phyloP scores from a whole-genome alignment of 495 filamentous ascomycete genomes.

The Talaromyces stipitatus region DNA sequence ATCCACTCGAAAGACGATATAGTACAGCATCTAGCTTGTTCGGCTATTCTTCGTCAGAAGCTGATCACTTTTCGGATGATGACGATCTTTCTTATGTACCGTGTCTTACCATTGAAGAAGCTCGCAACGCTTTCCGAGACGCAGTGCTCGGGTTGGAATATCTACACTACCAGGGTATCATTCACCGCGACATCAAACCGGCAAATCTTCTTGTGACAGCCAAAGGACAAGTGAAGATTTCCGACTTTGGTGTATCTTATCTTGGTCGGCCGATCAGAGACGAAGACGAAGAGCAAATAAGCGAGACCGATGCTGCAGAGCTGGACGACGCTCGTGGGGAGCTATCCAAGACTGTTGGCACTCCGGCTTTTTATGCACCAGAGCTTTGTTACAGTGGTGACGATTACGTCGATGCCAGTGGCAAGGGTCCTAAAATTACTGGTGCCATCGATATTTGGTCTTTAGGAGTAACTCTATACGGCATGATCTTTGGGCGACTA shows the following conservation, averaged over 20 bases:
- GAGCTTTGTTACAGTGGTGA: conserved; percentile 80
- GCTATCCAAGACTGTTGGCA: conserved; percentile 94
- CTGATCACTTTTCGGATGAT: conserved; percentile 43
- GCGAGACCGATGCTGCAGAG: conserved; percentile 75
- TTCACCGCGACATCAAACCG: conserved; percentile 97
- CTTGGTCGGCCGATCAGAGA: conserved; percentile 77
- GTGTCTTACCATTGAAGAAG: conserved; percentile 76
- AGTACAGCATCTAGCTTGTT: conserved; percentile 42
- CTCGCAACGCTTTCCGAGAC: conserved; percentile 84
- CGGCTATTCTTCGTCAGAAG: conserved; percentile 50
- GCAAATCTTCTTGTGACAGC: conserved; percentile 89
- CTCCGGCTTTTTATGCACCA: conserved; percentile 94
- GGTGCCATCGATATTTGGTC: conserved; percentile 94
- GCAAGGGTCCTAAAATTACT: conserved; percentile 47
- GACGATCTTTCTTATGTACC: conserved; percentile 88
- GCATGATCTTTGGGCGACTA: conserved; percentile 85
- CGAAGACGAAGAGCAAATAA: conserved; percentile 68
- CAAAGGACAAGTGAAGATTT: conserved; percentile 89
- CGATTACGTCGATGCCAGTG: conserved; percentile 39
- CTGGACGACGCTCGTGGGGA: conserved; percentile 80
- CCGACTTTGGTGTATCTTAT: conserved; percentile 98
- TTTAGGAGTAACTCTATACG: conserved; percentile 90
- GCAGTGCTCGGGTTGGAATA: conserved; percentile 92
- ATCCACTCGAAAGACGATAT: conserved; percentile 36
- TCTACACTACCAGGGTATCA: conserved; percentile 91